Evolutionary conservation across 75 land plant species (phyloP).

Genomic region (Selaginella tamariscina): DNA sequence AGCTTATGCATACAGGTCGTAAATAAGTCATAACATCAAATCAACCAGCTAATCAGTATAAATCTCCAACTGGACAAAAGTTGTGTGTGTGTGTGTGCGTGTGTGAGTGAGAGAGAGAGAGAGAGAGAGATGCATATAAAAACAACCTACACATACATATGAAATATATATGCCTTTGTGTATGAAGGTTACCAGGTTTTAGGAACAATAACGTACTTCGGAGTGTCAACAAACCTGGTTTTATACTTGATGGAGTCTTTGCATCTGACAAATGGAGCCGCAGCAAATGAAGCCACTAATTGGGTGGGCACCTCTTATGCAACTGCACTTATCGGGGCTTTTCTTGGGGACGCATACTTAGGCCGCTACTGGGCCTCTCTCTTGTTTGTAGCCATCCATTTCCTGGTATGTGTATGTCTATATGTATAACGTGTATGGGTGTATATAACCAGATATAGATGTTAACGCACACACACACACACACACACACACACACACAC

Average conservation of each 20-base stretch:
- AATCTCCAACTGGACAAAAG: too few species aligned
- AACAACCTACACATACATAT: too few species aligned
- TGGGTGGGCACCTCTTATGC: slow-evolving; percentile 62
- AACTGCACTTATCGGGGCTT: slow-evolving; percentile 65
- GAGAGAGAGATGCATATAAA: too few species aligned
- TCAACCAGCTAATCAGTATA: too few species aligned
- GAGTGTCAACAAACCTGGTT: slow-evolving; percentile 65
- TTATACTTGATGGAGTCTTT: slow-evolving; percentile 34
- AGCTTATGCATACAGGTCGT: too few species aligned
- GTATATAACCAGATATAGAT: neutral
- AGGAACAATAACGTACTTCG: slow-evolving; percentile 56
- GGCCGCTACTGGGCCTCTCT: slow-evolving; percentile 72
- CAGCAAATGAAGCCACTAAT: slow-evolving; percentile 70
- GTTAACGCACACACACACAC: neutral
- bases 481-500: neutral
- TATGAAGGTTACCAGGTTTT: slow-evolving; percentile 36
- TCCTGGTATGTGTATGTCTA: slow-evolving; percentile 33
- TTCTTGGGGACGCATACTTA: slow-evolving; percentile 59
- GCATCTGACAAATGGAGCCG: slow-evolving; percentile 37
- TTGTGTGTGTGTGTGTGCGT: too few species aligned
- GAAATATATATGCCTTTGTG: too few species aligned
- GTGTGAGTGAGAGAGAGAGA: too few species aligned
- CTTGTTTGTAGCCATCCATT: slow-evolving; percentile 55
- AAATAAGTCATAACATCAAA: too few species aligned
- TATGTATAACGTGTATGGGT: neutral